Evolutionary conservation across 176 grass and related monocot genomes (phyloP).

Genomic region (Triticum timopheevii): DNA sequence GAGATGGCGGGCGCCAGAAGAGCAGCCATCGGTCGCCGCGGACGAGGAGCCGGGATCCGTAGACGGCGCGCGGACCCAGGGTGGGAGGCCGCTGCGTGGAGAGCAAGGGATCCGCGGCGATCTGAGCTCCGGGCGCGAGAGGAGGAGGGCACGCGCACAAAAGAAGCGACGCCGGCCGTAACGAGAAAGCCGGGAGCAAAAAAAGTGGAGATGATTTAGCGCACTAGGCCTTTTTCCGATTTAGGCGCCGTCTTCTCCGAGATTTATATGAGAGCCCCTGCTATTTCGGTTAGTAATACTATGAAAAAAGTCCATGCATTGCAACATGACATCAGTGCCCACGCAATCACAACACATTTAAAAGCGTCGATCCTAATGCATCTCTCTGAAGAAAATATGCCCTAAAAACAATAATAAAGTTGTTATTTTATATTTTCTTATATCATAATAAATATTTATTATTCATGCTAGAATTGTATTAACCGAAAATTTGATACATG

Average conservation of each 20-base stretch:
- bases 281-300: background rate
- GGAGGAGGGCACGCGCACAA: background rate
- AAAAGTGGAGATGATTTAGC: conserved; percentile 12
- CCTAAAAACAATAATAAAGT: too few relatives aligned
- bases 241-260: background rate
- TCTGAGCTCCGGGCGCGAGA: conserved; percentile 1
- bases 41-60: background rate
- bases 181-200: conserved; percentile 22
- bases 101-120: conserved; percentile 27
- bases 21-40: conserved; percentile 35
- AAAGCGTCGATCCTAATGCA: too few relatives aligned
- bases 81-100: conserved; percentile 3
- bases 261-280: background rate
- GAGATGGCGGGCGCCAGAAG: conserved; percentile 51
- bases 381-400: too few relatives aligned
- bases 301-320: too few relatives aligned
- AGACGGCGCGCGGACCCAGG: background rate
- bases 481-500: too few relatives aligned
- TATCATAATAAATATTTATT: too few relatives aligned
- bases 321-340: too few relatives aligned
- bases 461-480: too few relatives aligned
- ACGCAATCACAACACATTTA: too few relatives aligned
- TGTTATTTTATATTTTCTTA: too few relatives aligned
- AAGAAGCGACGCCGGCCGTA: conserved; percentile 7
- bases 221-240: background rate